phyloP scores from a whole-genome alignment of 2,329 filamentous ascomycete genomes.

The Bipolaris zeicola region DNA sequence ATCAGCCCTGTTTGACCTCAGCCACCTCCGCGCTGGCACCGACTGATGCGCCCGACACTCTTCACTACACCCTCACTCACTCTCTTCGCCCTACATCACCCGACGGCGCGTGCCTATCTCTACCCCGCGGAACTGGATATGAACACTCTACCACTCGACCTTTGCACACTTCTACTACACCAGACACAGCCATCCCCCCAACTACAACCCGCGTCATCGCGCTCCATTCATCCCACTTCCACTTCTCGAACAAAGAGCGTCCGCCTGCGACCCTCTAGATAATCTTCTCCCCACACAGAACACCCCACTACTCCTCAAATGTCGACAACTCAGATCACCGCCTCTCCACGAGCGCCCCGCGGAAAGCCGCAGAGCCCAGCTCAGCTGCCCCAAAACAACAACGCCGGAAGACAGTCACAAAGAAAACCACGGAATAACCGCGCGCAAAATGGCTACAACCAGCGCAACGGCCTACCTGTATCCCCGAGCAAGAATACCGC shows the following conservation, averaged over 20 bases:
- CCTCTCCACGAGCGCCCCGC: constrained; percentile 43
- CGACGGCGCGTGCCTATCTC: constrained; percentile 30
- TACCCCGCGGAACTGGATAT: constrained; percentile 40
- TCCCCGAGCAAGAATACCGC: constrained; percentile 22
- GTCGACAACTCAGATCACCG: constrained; percentile 40
- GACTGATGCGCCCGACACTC: constrained; percentile 20
- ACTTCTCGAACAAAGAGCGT: constrained; percentile 23
- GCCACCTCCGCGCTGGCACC: constrained; percentile 31
- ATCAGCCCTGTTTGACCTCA: constrained; percentile 25
- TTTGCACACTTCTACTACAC: constrained; percentile 26
- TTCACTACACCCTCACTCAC: constrained; percentile 15
- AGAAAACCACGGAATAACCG: constrained; percentile 43
- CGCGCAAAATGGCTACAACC: constrained; percentile 34
- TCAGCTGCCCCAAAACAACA: constrained; percentile 32
- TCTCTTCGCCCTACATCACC: constrained; percentile 14
- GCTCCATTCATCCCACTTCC: constrained; percentile 22
- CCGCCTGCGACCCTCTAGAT: constrained; percentile 37
- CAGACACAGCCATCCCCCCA: constrained; percentile 27
- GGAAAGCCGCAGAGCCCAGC: constrained; percentile 41
- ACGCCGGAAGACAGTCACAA: constrained; percentile 34
- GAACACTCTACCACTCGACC: constrained; percentile 37
- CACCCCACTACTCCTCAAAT: constrained; percentile 29
- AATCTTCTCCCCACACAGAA: constrained; percentile 17
- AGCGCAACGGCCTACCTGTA: constrained; percentile 20
- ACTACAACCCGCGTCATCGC: constrained; percentile 28